Evolutionary conservation across 345 rosid genomes (phyloP).

Genomic region (Raphanus sativus): DNA sequence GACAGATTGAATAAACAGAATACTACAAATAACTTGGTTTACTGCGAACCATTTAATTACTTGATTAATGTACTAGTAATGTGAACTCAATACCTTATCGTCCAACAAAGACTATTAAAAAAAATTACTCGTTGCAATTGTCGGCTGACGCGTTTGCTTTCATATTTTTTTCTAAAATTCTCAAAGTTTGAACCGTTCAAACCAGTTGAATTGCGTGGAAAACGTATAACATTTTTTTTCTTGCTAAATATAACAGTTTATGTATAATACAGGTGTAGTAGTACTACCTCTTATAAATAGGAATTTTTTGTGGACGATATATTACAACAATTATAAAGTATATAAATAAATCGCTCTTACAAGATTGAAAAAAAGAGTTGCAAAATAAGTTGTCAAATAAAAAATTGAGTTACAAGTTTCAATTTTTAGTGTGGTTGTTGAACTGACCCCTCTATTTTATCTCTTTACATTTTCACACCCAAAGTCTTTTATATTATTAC

Average conservation of each 20-base stretch:
- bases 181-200: not conserved
- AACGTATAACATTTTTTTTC: not conserved
- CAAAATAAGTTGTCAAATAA: not conserved
- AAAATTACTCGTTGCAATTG: not conserved
- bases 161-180: not conserved
- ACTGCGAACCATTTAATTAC: not conserved
- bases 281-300: too few species aligned
- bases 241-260: not conserved
- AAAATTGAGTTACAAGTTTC: not conserved
- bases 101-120: not conserved
- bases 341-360: too few species aligned
- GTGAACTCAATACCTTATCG: not conserved
- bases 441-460: slow-evolving; percentile 20
- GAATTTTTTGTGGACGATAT: too few species aligned
- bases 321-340: too few species aligned
- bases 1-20: not conserved
- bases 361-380: not conserved
- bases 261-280: too few species aligned
- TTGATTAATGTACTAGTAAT: not conserved
- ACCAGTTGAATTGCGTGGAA: not conserved
- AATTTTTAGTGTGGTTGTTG: slow-evolving; percentile 24
- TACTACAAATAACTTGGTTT: not conserved
- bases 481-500: slow-evolving; percentile 9
- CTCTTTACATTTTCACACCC: slow-evolving; percentile 17
- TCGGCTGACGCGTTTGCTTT: not conserved